A percentile compares a stretch with the other conserved stretches of the same genome.
Conservation (phyloP, 352 stramenopile genomes). For the Globisporangium nodosum region DNA sequence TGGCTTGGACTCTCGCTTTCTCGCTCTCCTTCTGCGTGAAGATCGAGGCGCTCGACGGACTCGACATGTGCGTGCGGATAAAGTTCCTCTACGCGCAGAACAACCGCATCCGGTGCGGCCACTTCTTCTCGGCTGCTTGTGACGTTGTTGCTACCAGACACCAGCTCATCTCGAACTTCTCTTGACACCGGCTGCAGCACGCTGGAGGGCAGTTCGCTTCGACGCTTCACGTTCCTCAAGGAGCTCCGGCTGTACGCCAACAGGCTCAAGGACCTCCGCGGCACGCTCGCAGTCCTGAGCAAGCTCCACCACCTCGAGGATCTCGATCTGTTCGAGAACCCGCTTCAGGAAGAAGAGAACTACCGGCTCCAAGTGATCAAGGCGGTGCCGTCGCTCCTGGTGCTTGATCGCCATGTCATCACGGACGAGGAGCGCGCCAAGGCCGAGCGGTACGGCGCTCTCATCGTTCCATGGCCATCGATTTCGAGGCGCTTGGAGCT, state of each 20-base stretch:
- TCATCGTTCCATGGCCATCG: neutral
- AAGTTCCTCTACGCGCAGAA: constrained; percentile 87
- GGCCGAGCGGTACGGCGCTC: constrained; percentile 21
- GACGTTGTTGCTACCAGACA: neutral
- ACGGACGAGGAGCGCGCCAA: constrained; percentile 55
- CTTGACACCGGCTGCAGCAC: constrained; percentile 19
- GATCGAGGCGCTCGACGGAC: constrained; percentile 53
- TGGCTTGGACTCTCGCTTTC: neutral
- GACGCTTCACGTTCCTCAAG: constrained; percentile 75
- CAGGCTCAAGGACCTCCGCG: constrained; percentile 67
- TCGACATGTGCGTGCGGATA: constrained; percentile 84
- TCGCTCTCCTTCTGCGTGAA: constrained; percentile 9
- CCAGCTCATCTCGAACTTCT: too few relatives aligned
- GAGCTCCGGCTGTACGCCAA: constrained; percentile 79
- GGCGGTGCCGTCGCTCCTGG: constrained; percentile 61
- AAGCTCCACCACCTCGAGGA: constrained; percentile 61
- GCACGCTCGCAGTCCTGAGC: constrained; percentile 37
- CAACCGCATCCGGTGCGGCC: constrained; percentile 61
- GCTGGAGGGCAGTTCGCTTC: constrained; percentile 37
- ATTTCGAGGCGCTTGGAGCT: too few relatives aligned
- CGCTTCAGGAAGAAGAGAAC: constrained; percentile 73
- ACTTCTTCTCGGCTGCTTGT: neutral
- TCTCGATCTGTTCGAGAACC: constrained; percentile 82
- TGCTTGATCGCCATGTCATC: constrained; percentile 78
- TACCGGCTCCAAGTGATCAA: constrained; percentile 82